Base-by-base conservation (phyloP, 768 basidiomycete species). In the Pulveroboletus sp. region DNA sequence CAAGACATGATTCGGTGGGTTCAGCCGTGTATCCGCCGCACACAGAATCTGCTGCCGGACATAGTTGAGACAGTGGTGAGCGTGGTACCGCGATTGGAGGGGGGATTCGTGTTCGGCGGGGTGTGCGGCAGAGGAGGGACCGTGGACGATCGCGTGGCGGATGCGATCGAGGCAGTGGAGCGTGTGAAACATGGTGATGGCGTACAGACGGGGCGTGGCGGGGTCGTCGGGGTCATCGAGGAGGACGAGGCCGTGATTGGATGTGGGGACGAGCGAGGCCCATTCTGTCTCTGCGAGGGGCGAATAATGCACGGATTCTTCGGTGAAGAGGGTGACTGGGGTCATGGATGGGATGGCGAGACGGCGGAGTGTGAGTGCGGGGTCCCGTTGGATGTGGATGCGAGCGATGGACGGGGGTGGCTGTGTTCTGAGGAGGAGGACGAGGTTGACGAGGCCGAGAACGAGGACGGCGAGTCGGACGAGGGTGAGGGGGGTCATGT, bases 11-110 rank as follows among this genome's bases (percentile, higher is more conserved):
- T 61, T 54, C 9, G 41, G 51, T 2, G 62, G 63, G 40, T 65
- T 64, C 51, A 74, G 29, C 23, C 64, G 58, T 21, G 63, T 61
- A 45, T 72, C 65, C 4, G 62, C 64, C 1, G 64, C 63, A 35
- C 73, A 75, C 24, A 69, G 53, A 0, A 72, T 46, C 62, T 66
- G 67, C 62, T 74, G 69, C 4, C 67, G 57, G 16, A 75, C 49
- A 29, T 75, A 74, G 47, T 74, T 75, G 53, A 75, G 49, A 39
- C 72, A 74, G 31, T 75, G 72, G 10, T 61, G 52, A 21, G 29
- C 51, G 32, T 61, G 58, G n/a, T 45, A 31, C 44, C 49, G 54
- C 6, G 33, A 50, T 3, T 40, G 47, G 9, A 6, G 5, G 27
- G 9, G 9, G 5, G 27, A 29, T 29, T 29, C 27, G 8, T 7